Evolutionary conservation across 2,329 filamentous ascomycete species (phyloP), one percentile per base, ranked within the genome.

Genomic region (Fusarium goolgardi): DNA sequence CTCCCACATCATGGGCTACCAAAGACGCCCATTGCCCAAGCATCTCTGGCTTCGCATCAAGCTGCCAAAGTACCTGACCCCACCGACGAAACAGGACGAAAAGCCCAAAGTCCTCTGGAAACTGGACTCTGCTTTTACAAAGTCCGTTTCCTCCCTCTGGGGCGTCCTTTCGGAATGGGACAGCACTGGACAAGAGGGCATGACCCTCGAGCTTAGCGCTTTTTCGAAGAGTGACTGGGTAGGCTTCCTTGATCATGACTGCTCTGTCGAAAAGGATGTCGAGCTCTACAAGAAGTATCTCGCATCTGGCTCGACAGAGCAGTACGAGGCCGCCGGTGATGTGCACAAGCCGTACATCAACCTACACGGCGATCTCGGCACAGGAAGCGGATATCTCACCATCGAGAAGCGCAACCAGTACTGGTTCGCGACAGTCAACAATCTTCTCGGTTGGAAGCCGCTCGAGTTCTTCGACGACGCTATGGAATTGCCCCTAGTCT

Each of bases 131-230:
- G 16, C 18, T 13, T 68, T 67, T 43, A 64, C 46, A 8, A 12
- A 2, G 10, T 49, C 54, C 3, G 3, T 68, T 9, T 21, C 23
- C 5, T 0, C 3, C 6, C 41, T 68, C 1, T 68, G 65, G 65
- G n/a, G 46, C 1, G 21, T 35, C 9, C 41, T 69, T 4, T 39
- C 52, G 1, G 7, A 6, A 0, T 69, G 61, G 65, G 13, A 55
- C 4, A 3, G 6, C 0, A 3, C 35, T 4, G 21, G 35, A 32
- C 23, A 9, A 0, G 31, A 39, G 4, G 32, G 15, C 1, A 50
- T 63, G n/a, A 55, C 44, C 0, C 23, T 68, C 15, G 65, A 68
- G 34, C 27, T 69, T 2, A 65, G 47, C n/a, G 55, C 5, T 3
- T 46, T 39, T 13, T 23, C 65, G 0, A 21, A 39, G 2, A 41